These are phyloP conservation scores for Lablab purpureus DNA, from an alignment of 306 rosid species.

Conservation along the genomic window DNA sequence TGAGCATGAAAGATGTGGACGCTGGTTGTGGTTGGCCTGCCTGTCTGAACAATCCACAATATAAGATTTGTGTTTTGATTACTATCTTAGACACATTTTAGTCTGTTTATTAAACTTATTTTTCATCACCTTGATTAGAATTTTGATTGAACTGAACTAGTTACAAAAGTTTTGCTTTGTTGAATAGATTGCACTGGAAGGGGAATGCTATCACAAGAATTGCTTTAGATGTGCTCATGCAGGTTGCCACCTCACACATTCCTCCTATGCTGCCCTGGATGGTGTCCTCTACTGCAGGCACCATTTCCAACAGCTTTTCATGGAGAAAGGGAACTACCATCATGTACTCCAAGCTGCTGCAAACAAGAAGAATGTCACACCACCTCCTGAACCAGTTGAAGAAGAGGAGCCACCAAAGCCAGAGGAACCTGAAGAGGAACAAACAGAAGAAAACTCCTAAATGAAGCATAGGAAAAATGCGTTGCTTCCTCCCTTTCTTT, in stretches of 20 bases:
- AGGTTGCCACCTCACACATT: slow-evolving; percentile 92
- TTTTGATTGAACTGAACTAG: slow-evolving; percentile 9
- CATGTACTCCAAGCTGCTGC: slow-evolving; percentile 78
- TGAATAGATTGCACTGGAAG: slow-evolving; percentile 77
- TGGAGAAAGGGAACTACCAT: slow-evolving; percentile 90
- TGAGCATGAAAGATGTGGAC: no score
- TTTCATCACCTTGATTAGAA: background rate
- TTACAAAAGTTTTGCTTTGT: background rate
- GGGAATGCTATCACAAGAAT: slow-evolving; percentile 82
- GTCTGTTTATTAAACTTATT: background rate
- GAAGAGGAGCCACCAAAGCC: slow-evolving; percentile 28
- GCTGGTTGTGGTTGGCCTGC: background rate
- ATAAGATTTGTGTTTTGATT: background rate
- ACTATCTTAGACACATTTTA: background rate
- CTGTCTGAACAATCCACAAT: background rate
- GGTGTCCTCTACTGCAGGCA: slow-evolving; percentile 92
- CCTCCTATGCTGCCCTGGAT: slow-evolving; percentile 85
- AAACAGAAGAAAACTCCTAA: slow-evolving; percentile 15
- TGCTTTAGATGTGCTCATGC: slow-evolving; percentile 99
- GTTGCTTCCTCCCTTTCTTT: slow-evolving; percentile 18
- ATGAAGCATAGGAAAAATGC: slow-evolving; percentile 27
- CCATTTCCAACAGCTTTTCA: slow-evolving; percentile 94
- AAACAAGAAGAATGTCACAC: slow-evolving; percentile 58
- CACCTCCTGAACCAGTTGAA: slow-evolving; percentile 56
- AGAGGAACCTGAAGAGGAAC: background rate